Base-by-base conservation (phyloP, 805 yeast genomes). In the Saturnispora hagleri region DNA sequence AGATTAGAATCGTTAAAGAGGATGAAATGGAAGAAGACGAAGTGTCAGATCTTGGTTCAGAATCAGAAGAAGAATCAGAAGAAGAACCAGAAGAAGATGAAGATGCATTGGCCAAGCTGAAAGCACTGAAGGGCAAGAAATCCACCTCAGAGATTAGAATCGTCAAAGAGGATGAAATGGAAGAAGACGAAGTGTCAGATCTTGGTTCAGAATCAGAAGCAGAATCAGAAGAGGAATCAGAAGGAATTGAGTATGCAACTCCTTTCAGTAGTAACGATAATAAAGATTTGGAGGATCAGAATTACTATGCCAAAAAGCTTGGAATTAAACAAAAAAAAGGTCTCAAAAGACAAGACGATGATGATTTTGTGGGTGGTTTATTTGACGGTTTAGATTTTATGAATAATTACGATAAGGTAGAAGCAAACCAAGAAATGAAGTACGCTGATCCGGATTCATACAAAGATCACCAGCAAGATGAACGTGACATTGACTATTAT, bases 251-350 rank as follows among this genome's bases (percentile, higher is more conserved):
- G 20, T 58, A 51, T 38, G 41, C 45, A 48, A 50, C 51, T 28
- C 43, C 40, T 26, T 47, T 27, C 7, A 17, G 22, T 10, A n/a
- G 7, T 6, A 18, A 51, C 53, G 13, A 44, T 47, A 42, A 4
- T 3, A 48, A 52, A 55, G 95, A 86, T 60, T 91, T 87, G 53
- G 81, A 80, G 53, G 96, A 90, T 50, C 81, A 87, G 68, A 78
- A 75, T 43, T 89, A 84, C 62, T 91, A 89, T 64, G 91, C 97
- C 2, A 85, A 84, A 56, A 83, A 86, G 60, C 71, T 90, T 15
- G 95, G 95, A 1, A 66, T 87, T 57, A 73, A 73, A 49, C 79
- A 81, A 54, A 77, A 80, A 1, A 75, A 74, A 48, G 73, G 73
- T n/a, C 69, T 84, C 47, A 67, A 73, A 31, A 76, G 76, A 54